Percentiles rank a stretch among this genome's conserved stretches.
Evolutionary conservation across 2,329 filamentous ascomycete species (phyloP).

Genomic region (Colletotrichum euphorbiae): DNA sequence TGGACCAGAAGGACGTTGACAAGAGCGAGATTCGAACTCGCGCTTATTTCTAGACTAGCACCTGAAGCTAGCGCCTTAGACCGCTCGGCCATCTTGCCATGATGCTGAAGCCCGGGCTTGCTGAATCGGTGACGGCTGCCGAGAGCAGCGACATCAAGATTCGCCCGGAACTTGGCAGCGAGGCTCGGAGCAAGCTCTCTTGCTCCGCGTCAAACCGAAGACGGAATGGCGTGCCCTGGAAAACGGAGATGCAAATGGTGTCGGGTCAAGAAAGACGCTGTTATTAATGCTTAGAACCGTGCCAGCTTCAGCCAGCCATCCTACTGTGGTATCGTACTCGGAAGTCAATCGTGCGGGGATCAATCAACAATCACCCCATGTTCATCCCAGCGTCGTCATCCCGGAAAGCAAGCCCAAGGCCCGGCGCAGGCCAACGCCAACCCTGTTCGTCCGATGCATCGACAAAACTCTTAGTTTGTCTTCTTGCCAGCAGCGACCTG

Average conservation of each 20-base stretch:
- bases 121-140: not conserved
- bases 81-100: conserved; percentile 37
- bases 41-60: conserved; percentile 36
- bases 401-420: not conserved
- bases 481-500: conserved; percentile 47
- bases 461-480: conserved; percentile 35
- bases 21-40: conserved; percentile 37
- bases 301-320: no score
- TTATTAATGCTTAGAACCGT: no score
- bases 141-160: not conserved
- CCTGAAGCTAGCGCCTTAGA: conserved; percentile 38
- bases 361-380: not conserved
- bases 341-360: not conserved
- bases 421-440: not conserved
- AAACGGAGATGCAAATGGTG: no score
- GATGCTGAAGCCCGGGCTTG: not conserved
- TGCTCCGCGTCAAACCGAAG: no score
- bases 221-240: no score
- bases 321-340: not conserved
- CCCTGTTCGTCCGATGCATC: not conserved
- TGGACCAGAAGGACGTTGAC: not conserved
- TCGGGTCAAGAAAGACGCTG: no score
- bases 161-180: not conserved
- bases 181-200: conserved; percentile 5
- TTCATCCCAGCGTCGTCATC: not conserved